Base-by-base conservation (phyloP, 2,329 filamentous ascomycete genomes). In the Paecilomyces fulvus region DNA sequence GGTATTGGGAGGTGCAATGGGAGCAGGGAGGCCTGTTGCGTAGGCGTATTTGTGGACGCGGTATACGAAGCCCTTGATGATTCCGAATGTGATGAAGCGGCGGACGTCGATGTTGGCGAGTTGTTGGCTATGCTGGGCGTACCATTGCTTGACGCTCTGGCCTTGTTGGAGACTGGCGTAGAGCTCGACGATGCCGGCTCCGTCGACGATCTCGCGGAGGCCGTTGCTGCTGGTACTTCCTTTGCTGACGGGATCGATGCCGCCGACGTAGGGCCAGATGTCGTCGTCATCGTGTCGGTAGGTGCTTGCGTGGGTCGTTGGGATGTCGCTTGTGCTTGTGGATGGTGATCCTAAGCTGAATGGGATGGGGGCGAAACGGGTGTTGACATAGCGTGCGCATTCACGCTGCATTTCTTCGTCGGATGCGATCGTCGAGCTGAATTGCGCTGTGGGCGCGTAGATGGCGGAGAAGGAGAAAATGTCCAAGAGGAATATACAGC, bases 31-130 rank as follows among this genome's bases (percentile, higher is more conserved):
- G 1, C 70, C 65, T 5, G 75, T 72, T 49, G 73, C 68, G 61
- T 95, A 83, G 28, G 90, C 88, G 69, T 95, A 95, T 70, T 94
- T 95, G 75, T 97, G 90, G 46, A 96, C 87, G 31, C 94, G 84
- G 72, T 96, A 96, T 23, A 99, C 75, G 63, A 95, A 89, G 14
- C 92, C 92, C 74, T 97, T 97, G 71, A 97, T 95, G 58, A 96
- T 83, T 56, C 92, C 94, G 67, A 97, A 99, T 58, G 95, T 95
- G 60, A 97, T 90, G 60, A 99, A 86, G 28, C 94, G 86, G 11
- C 94, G 84, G 55, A 96, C 84, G 70, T 99, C 94, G 56, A 99
- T 85, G 66, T 87, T 86, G 11, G 81, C 78, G 8, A 96, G 79
- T 43, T 88, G 76, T 46, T 87, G 83, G 62, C 85, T 81, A 71